Conservation (phyloP, 2,329 filamentous ascomycete genomes). For the Arthrobotrys entomopaga region DNA sequence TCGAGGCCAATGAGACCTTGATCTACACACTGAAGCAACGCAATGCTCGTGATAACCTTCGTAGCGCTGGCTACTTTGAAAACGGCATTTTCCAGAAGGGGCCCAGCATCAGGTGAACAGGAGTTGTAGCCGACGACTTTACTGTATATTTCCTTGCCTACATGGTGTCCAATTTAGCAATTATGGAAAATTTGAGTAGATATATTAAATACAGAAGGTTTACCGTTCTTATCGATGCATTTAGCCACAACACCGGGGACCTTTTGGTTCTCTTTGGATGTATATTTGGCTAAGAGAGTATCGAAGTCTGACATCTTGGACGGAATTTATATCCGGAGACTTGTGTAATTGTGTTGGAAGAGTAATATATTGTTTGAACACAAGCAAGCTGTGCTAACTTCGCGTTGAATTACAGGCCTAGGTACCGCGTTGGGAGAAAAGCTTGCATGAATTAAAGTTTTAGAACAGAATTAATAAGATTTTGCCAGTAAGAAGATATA, state of each 20-base stretch:
- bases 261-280: slow-evolving; percentile 14
- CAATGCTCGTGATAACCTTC: slow-evolving; percentile 67
- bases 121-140: slow-evolving; percentile 11
- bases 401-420: too few relatives aligned
- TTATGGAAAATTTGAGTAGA: neutral
- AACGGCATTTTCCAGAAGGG: slow-evolving; percentile 60
- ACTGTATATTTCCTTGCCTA: slow-evolving; percentile 15
- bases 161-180: neutral
- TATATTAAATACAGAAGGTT: neutral
- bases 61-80: slow-evolving; percentile 62
- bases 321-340: too few relatives aligned
- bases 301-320: slow-evolving; percentile 16
- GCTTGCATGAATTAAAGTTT: too few relatives aligned
- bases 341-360: too few relatives aligned
- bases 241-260: slow-evolving; percentile 9
- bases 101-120: neutral
- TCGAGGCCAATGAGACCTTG: slow-evolving; percentile 65
- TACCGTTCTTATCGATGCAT: slow-evolving; percentile 19
- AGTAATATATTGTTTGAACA: too few relatives aligned
- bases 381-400: too few relatives aligned
- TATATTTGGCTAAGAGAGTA: slow-evolving; percentile 11
- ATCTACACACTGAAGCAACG: slow-evolving; percentile 69
- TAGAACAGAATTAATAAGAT: too few relatives aligned
- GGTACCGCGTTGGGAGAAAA: too few relatives aligned
- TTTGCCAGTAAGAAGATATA: too few relatives aligned